Evolutionary conservation across 306 rosid species (phyloP), one percentile per base, ranked within the genome.

Genomic region (Boehmeria nivea): DNA sequence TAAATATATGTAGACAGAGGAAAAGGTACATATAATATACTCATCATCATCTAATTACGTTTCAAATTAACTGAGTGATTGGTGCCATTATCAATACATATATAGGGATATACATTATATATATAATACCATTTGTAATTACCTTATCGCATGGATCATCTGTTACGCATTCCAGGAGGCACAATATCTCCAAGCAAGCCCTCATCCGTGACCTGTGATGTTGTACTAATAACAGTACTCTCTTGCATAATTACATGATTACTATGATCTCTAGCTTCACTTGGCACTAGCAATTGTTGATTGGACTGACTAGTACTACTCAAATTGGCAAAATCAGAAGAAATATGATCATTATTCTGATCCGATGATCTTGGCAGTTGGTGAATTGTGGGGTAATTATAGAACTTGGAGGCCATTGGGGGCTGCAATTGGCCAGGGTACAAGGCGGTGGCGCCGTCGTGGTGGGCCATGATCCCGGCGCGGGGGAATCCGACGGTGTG

Each of bases 181-280:
- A 91, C 95, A 51, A 91, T 85, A 45, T 85, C 99, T 48, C 89
- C 96, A 17, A 91, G 96, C 26, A 91, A 72, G 21, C 99, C 99
- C 52, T 91, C 83, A 51, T 73, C 82, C 2, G 81, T 54, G 20
- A 77, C 65, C 54, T 50, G 72, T 12, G 9, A 72, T 3, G 79
- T 33, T 1, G 42, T 43, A 18, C 57, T 21, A 12, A 10, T 16
- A 26, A 33, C 11, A 4, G 20, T n/a, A 5, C 12, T 19, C 55
- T 65, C 66, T 17, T 64, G 57, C 45, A 68, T 22, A 21, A 48
- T 31, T 51, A 54, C 43, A 31, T 8, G 43, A n/a, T n/a, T n/a
- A n/a, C n/a, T n/a, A n/a, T n/a, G n/a, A n/a, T n/a, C n/a, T 13
- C 54, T 43, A 26, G 76, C 66, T 50, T 38, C 69, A 11, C 56